These are phyloP conservation scores for Cladochytrium replicatum DNA, from an alignment of 192 early-diverging fungal genomes.

Conservation along the genomic window DNA sequence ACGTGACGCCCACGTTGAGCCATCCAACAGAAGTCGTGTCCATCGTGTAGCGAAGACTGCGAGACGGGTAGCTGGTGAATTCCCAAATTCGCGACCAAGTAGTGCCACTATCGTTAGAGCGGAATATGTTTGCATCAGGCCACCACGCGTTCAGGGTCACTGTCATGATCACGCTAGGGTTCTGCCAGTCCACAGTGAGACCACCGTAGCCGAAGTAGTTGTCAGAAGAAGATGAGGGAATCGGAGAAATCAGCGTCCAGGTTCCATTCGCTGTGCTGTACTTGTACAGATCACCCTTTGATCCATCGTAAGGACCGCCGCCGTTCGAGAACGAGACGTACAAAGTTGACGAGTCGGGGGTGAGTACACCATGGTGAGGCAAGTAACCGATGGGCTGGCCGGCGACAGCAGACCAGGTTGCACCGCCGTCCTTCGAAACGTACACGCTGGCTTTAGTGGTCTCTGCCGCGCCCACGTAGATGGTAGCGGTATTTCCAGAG, in stretches of 20 bases:
- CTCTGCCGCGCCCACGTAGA: conserved; percentile 8
- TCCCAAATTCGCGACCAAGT: conserved; percentile 15
- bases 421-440: conserved; percentile 15
- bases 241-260: conserved; percentile 14
- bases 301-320: conserved; percentile 16
- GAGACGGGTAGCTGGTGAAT: neutral
- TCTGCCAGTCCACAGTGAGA: conserved; percentile 15
- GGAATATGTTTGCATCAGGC: conserved; percentile 18
- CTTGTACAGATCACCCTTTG: conserved; percentile 19
- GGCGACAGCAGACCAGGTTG: conserved; percentile 11
- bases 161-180: conserved; percentile 13
- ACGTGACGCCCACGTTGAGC: too few relatives aligned
- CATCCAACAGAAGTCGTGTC: conserved; percentile 4
- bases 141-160: conserved; percentile 17
- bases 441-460: conserved; percentile 1
- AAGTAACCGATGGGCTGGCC: conserved; percentile 16
- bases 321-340: conserved; percentile 4
- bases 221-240: neutral
- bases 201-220: conserved; percentile 24
- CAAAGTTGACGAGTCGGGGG: conserved; percentile 1
- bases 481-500: neutral
- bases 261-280: conserved; percentile 15
- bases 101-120: conserved; percentile 15
- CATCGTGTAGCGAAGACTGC: conserved; percentile 2
- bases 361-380: conserved; percentile 4